Evolutionary conservation across 2,329 filamentous ascomycete species (phyloP).

Genomic region (Rhinocladiella mackenziei): DNA sequence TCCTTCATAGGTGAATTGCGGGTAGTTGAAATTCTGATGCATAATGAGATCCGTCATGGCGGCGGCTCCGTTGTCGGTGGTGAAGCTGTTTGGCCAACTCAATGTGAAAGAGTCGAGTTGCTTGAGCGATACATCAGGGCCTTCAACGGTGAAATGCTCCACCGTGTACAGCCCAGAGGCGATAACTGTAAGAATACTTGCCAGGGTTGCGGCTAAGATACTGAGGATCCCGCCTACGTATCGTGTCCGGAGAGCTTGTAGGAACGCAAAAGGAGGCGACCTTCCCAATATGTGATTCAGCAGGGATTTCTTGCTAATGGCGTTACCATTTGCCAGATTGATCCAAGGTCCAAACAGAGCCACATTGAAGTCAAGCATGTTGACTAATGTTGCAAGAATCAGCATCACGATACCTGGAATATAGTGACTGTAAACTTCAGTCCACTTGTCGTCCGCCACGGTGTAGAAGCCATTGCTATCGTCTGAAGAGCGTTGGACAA

Average conservation of each 20-base stretch:
- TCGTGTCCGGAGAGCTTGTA: conserved; percentile 20
- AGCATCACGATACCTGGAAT: conserved; percentile 30
- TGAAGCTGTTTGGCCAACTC: conserved; percentile 22
- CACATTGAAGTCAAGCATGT: conserved; percentile 29
- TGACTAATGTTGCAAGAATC: conserved; percentile 26
- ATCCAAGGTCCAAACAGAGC: conserved; percentile 27
- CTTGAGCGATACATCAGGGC: conserved; percentile 29
- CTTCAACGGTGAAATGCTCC: conserved; percentile 25
- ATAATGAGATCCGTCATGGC: conserved; percentile 25
- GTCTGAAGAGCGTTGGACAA: conserved; percentile 27
- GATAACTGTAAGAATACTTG: conserved; percentile 29
- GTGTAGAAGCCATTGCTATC: conserved; percentile 30
- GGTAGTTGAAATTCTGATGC: conserved; percentile 25
- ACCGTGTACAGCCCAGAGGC: conserved; percentile 34
- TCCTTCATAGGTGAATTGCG: conserved; percentile 25
- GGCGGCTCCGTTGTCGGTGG: conserved; percentile 25
- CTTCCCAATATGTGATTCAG: conserved; percentile 26
- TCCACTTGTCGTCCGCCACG: conserved; percentile 26
- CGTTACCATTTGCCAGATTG: conserved; percentile 21
- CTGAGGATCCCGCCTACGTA: conserved; percentile 29
- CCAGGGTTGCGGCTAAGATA: conserved; percentile 24
- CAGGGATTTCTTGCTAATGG: conserved; percentile 21
- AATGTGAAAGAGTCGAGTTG: conserved; percentile 32
- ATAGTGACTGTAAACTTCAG: conserved; percentile 33
- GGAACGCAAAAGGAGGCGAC: conserved; percentile 21